Conservation (phyloP, 179 eudicot species). For the Camellia oleifera region DNA sequence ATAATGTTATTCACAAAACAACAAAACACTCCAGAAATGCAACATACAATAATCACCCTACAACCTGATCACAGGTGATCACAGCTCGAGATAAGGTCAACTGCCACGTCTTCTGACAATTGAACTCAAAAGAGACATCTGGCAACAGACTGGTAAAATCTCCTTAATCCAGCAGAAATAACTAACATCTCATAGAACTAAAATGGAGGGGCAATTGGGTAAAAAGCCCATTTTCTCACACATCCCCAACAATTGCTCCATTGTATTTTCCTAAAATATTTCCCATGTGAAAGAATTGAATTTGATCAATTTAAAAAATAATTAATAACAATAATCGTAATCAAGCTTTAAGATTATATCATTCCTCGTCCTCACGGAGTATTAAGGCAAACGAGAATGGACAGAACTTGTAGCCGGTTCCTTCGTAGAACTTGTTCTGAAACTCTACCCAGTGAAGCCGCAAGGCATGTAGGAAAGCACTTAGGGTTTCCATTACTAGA, state of each 20-base stretch:
- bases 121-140: not conserved
- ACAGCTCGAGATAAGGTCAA: not conserved
- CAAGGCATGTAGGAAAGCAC: slow-evolving; percentile 85
- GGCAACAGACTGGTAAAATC: not conserved
- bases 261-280: not conserved
- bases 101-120: not conserved
- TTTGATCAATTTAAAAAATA: not conserved
- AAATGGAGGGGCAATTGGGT: not conserved
- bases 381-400: slow-evolving; percentile 56
- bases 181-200: not conserved
- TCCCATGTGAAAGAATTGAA: not conserved
- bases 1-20: not conserved
- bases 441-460: slow-evolving; percentile 36
- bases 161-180: not conserved
- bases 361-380: slow-evolving; percentile 54
- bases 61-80: not conserved
- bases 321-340: not conserved
- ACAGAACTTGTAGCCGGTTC: slow-evolving; percentile 77
- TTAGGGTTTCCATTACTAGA: slow-evolving; percentile 80
- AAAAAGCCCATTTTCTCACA: not conserved
- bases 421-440: slow-evolving; percentile 73
- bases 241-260: not conserved
- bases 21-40: not conserved
- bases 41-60: not conserved
- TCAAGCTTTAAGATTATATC: slow-evolving; percentile 14